Base-by-base conservation (phyloP, 768 basidiomycete genomes). In the Tulasnella sp. region DNA sequence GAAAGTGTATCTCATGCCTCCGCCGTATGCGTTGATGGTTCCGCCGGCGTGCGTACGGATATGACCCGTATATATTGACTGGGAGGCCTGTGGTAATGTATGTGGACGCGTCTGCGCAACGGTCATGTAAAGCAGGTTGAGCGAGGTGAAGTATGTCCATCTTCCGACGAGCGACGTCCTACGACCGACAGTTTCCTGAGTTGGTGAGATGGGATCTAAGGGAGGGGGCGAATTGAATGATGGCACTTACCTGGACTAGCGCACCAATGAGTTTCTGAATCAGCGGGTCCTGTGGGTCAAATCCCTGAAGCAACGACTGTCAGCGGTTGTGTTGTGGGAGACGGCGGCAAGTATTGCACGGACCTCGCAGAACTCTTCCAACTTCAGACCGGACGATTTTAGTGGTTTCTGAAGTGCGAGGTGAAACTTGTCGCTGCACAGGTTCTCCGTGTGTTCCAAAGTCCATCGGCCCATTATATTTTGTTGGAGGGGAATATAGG, bases 281-380 rank as follows among this genome's bases (percentile, higher is more conserved):
- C 19, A 59, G 44, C 19, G 27, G 47, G 50, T 59, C 58, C 34
- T 59, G 47, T 19, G 58, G 47, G 32, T 59, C 58, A 19, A 59
- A 59, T 2, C 27, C 30, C 58, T 59, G 34, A 29, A 13, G 13
- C 9, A 34, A 24, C 19, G 50, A 48, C 34, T 17, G 58, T 43
- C 55, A 56, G 15, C 15, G 17, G 50, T 23, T 29, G 44, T 47
- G 23, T 24, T 19, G 7, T 15, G 47, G 32, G 55, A 48, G 43
- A 34, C 43, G 27, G 27, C 13, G 55, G 38, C 32, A 27, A 38
- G 52, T 21, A 42, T 32, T 32, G 29, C 23, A 59, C 58, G 34
- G n/a, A 59, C 58, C 58, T 59, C 58, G 32, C 27, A 38, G 49
- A 59, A 59, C 24, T 59, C 58, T 11, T 59, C 58, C 47, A 59